phyloP scores from a whole-genome alignment of 2,329 filamentous ascomycete genomes.

The Exophiala sp. region DNA sequence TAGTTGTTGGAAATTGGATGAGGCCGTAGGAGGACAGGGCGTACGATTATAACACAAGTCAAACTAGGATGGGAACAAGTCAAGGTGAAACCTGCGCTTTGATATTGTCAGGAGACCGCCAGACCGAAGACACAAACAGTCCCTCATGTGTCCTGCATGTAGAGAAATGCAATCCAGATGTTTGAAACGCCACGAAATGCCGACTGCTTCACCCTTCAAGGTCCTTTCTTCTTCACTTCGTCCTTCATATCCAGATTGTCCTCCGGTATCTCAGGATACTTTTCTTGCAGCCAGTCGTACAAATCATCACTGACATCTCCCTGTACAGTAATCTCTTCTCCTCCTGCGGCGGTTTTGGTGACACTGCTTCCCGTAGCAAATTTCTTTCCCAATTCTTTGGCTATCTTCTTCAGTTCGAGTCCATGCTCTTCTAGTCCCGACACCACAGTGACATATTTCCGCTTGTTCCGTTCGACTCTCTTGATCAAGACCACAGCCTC shows the following conservation, averaged over 20 bases:
- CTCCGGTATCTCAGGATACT: slow-evolving; percentile 80
- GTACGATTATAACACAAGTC: too few relatives aligned
- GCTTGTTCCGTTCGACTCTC: slow-evolving; percentile 96
- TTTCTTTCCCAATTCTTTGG: slow-evolving; percentile 97
- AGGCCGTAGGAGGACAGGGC: neutral
- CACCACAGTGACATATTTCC: slow-evolving; percentile 94
- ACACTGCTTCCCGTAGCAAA: slow-evolving; percentile 93
- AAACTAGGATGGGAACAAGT: too few relatives aligned
- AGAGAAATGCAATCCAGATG: neutral
- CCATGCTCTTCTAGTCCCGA: slow-evolving; percentile 85
- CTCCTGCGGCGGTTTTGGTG: slow-evolving; percentile 79
- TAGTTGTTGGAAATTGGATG: neutral
- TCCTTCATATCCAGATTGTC: slow-evolving; percentile 97
- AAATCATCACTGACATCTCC: slow-evolving; percentile 95
- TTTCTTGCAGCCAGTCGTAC: slow-evolving; percentile 82
- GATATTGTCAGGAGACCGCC: too few relatives aligned
- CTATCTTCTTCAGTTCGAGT: slow-evolving; percentile 88
- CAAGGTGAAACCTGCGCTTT: too few relatives aligned
- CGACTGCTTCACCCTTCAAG: neutral
- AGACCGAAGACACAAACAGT: too few relatives aligned
- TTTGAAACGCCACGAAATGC: neutral
- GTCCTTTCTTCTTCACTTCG: slow-evolving; percentile 78
- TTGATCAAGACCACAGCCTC: slow-evolving; percentile 85
- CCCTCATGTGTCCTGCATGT: neutral
- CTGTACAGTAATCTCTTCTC: slow-evolving; percentile 96